Conservation (phyloP, 2,329 filamentous ascomycete genomes). For the Penicillium sp. region DNA sequence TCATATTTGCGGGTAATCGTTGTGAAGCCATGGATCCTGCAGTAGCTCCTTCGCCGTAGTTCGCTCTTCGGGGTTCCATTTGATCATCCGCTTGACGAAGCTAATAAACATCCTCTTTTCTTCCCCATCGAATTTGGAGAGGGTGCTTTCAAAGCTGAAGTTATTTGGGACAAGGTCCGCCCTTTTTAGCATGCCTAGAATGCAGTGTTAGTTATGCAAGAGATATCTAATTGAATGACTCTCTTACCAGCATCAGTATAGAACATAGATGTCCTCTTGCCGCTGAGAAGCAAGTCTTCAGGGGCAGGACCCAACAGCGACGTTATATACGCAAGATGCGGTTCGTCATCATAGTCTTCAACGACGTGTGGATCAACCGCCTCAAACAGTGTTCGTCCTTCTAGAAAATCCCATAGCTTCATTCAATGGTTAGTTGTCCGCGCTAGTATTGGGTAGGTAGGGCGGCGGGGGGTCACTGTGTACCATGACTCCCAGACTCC, state of each 20-base stretch:
- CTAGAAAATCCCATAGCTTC: slow-evolving; percentile 33
- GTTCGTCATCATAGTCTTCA: slow-evolving; percentile 26
- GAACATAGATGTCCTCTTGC: slow-evolving; percentile 19
- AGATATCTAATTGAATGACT: not conserved
- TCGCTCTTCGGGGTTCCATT: slow-evolving; percentile 32
- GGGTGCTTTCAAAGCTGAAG: slow-evolving; percentile 16
- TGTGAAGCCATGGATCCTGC: slow-evolving; percentile 33
- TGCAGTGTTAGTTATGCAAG: slow-evolving; percentile 1
- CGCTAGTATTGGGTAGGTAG: not conserved
- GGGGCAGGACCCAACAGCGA: slow-evolving; percentile 30
- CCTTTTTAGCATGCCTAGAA: slow-evolving; percentile 12
- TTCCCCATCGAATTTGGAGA: slow-evolving; percentile 23
- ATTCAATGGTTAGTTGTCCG: slow-evolving; percentile 6
- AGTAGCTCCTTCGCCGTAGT: slow-evolving; percentile 33
- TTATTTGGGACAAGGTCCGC: slow-evolving; percentile 4
- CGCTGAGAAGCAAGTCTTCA: slow-evolving; percentile 27
- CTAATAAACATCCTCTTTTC: slow-evolving; percentile 32
- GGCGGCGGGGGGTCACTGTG: not conserved
- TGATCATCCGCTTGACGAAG: slow-evolving; percentile 32
- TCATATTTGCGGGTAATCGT: slow-evolving; percentile 8
- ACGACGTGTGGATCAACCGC: slow-evolving; percentile 21
- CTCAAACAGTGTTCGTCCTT: slow-evolving; percentile 29
- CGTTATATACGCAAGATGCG: slow-evolving; percentile 35
- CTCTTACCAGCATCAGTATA: slow-evolving; percentile 13
- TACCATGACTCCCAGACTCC: slow-evolving; percentile 39